Evolutionary conservation across 306 rosid species (phyloP).

Genomic region (Quercus cerris): DNA sequence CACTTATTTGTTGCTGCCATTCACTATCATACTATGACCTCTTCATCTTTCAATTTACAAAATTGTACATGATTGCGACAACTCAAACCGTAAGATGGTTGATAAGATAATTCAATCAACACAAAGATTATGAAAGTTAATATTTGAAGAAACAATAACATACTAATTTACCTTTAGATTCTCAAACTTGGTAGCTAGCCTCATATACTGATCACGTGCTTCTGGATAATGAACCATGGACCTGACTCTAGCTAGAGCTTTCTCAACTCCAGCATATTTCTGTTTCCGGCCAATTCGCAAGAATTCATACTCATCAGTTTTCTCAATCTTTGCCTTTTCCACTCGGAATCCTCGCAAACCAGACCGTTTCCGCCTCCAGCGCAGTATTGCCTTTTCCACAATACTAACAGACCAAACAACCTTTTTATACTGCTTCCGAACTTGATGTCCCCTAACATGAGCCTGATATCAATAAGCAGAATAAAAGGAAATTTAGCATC

Average conservation of each 20-base stretch:
- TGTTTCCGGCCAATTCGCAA: slow-evolving; percentile 59
- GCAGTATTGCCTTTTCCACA: slow-evolving; percentile 67
- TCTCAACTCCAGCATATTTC: slow-evolving; percentile 57
- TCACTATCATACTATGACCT: neutral
- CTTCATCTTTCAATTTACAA: neutral
- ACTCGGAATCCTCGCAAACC: slow-evolving; percentile 69
- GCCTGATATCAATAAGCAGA: slow-evolving; percentile 42
- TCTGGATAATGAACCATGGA: slow-evolving; percentile 63
- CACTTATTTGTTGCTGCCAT: neutral
- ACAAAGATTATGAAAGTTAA: neutral
- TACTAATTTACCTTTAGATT: slow-evolving; percentile 42
- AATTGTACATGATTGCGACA: neutral
- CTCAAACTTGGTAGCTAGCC: slow-evolving; percentile 46
- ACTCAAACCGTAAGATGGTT: neutral
- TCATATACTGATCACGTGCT: slow-evolving; percentile 67
- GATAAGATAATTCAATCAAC: neutral
- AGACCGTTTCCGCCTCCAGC: slow-evolving; percentile 66
- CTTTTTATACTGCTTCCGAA: slow-evolving; percentile 62
- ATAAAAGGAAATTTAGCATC: neutral
- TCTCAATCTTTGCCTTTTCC: slow-evolving; percentile 30
- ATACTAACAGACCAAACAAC: slow-evolving; percentile 74
- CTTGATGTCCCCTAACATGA: slow-evolving; percentile 72
- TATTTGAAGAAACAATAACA: neutral
- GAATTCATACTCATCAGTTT: slow-evolving; percentile 63
- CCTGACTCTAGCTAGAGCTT: slow-evolving; percentile 63